A percentile compares a stretch with the other conserved stretches of the same genome.
phyloP scores from a whole-genome alignment of 2,329 filamentous ascomycete species.

The Graphiopsis chlorocephala region DNA sequence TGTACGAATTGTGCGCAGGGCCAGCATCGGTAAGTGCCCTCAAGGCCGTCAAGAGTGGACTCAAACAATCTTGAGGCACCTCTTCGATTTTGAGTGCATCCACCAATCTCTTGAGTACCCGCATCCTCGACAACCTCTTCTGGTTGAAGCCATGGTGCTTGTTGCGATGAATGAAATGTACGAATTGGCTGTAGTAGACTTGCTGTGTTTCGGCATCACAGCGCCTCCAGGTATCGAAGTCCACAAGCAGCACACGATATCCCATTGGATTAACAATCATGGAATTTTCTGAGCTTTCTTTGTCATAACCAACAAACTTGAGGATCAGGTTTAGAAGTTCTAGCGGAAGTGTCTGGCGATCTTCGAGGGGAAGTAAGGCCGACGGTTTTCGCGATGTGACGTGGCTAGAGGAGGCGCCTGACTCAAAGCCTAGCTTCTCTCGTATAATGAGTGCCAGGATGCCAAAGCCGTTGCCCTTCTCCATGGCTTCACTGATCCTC shows the following conservation, averaged over 20 bases:
- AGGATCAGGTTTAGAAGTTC: constrained; percentile 74
- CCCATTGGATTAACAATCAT: constrained; percentile 95
- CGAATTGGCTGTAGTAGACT: constrained; percentile 90
- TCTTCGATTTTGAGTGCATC: constrained; percentile 86
- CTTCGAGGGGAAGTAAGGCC: constrained; percentile 33
- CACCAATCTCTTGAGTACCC: constrained; percentile 83
- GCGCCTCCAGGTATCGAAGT: constrained; percentile 88
- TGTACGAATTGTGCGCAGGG: constrained; percentile 78
- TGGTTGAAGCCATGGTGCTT: constrained; percentile 91
- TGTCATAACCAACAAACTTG: constrained; percentile 84
- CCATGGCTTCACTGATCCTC: constrained; percentile 98
- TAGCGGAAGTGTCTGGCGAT: constrained; percentile 52
- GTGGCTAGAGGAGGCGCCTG: constrained; percentile 23
- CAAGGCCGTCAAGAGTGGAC: constrained; percentile 75
- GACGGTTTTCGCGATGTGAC: constrained; percentile 22
- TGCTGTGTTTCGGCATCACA: constrained; percentile 74
- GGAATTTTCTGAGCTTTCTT: constrained; percentile 74
- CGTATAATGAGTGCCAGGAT: constrained; percentile 80
- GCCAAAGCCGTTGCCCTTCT: constrained; percentile 89
- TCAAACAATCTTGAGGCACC: constrained; percentile 68
- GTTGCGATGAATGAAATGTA: constrained; percentile 82
- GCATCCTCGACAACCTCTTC: constrained; percentile 81
- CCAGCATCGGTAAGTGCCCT: constrained; percentile 76
- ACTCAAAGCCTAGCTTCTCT: constrained; percentile 68
- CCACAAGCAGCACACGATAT: constrained; percentile 86